phyloP scores from a whole-genome alignment of 495 filamentous ascomycete species.

The Annulohypoxylon maeteangense region DNA sequence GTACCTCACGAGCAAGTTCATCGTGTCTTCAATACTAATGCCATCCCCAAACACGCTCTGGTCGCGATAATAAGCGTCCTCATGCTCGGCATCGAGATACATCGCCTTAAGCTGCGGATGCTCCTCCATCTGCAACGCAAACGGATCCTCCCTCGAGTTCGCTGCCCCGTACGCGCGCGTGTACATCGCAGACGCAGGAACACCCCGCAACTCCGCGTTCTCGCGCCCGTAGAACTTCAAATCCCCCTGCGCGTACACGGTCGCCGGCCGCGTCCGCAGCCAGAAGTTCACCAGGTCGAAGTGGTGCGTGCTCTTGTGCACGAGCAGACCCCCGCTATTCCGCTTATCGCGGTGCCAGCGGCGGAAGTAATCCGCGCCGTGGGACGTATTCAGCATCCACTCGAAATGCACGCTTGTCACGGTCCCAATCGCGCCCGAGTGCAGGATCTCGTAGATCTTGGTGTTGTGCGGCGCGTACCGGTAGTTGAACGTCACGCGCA shows the following conservation, averaged over 20 bases:
- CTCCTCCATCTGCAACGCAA: conserved; percentile 62
- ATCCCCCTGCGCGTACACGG: conserved; percentile 60
- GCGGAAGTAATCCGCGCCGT: conserved; percentile 70
- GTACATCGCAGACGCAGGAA: conserved; percentile 50
- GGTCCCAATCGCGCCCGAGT: conserved; percentile 61
- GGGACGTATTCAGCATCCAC: conserved; percentile 68
- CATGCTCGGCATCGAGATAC: conserved; percentile 68
- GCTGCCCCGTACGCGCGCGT: conserved; percentile 51
- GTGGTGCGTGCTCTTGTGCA: conserved; percentile 64
- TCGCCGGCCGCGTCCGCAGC: conserved; percentile 56
- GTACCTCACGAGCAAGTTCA: conserved; percentile 68
- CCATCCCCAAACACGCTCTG: conserved; percentile 69
- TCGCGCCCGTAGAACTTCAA: conserved; percentile 60
- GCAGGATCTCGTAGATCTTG: conserved; percentile 59
- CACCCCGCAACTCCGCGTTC: conserved; percentile 56
- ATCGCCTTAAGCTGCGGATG: conserved; percentile 62
- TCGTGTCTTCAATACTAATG: conserved; percentile 69
- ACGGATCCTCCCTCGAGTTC: conserved; percentile 54
- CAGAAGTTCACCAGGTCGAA: conserved; percentile 64
- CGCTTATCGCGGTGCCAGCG: conserved; percentile 69
- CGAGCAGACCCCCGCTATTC: conserved; percentile 65
- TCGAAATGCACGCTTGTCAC: conserved; percentile 68
- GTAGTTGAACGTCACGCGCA: conserved; percentile 63
- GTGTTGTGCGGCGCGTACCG: conserved; percentile 64
- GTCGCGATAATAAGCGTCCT: conserved; percentile 67